Base-by-base conservation (phyloP, 306 rosid genomes). In the Quillaja saponaria region DNA sequence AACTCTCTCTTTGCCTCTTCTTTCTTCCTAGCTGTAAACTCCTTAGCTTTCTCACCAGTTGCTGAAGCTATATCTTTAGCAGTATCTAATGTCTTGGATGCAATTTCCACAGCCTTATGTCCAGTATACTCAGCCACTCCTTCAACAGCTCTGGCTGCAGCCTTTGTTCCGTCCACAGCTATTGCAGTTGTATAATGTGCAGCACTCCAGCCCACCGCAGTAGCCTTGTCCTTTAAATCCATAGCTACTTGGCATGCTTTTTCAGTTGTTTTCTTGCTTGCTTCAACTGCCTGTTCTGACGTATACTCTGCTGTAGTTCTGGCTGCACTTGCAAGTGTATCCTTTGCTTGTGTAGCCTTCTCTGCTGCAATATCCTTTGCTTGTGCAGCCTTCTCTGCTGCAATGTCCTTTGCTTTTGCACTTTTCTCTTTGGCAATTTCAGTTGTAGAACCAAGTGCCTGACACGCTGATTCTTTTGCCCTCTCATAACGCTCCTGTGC, bases 21-120 rank as follows among this genome's bases (percentile, higher is more conserved):
- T 58, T 81, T 83, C 91, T 89, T 89, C 71, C 80, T 76, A 1
- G 95, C 86, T 0, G 96, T 87, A 44, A 75, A 92, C 7, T 74
- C 91, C 77, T 82, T 84, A 7, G 85, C 82, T 66, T 61, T 81
- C 46, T 87, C 95, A 35, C 87, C 90, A 0, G 94, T 80, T 1
- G 76, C 13, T 17, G 67, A 66, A 49, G 85, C 90, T 15, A 76
- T 63, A 35, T 69, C 80, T 57, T 81, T 81, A 3, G 81, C 79
- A 37, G 71, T 76, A 33, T 58, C 58, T 17, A 85, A 41, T 0
- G 90, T 81, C 67, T 68, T 83, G 0, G 78, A 67, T 0, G 79
- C 90, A 4, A 87, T 51, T 57, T 81, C 85, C 0, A 67, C 74
- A 0, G 85, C 81, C 75, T 69, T 80, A 17, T 78, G 80, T 7